Conservation (phyloP, 2,329 filamentous ascomycete species). For the Trematosphaeria pertusa region DNA sequence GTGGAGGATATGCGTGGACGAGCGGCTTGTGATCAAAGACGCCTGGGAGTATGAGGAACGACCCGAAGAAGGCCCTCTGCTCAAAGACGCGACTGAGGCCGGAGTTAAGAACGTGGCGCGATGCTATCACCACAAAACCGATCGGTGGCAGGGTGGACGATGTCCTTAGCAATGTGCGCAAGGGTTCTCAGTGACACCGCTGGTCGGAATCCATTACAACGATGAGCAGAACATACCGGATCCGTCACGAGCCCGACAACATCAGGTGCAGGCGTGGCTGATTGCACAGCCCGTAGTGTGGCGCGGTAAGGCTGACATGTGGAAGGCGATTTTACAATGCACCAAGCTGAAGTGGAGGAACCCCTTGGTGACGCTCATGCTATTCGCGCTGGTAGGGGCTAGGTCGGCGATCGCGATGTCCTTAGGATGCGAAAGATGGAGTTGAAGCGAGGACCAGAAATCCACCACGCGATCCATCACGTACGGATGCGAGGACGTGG, state of each 20-base stretch:
- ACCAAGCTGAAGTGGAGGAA: no score
- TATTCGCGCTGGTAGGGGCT: no score
- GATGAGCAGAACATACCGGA: conserved; percentile 5
- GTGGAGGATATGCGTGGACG: background rate
- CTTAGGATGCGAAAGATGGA: no score
- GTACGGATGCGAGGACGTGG: no score
- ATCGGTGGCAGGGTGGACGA: conserved; percentile 11
- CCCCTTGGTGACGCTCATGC: no score
- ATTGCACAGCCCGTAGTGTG: no score
- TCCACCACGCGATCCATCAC: no score
- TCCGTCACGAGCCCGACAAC: conserved; percentile 8
- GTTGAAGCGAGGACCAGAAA: no score
- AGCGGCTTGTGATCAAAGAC: conserved; percentile 5
- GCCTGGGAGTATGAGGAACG: conserved; percentile 8
- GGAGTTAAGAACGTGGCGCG: conserved; percentile 16
- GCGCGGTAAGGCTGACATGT: no score
- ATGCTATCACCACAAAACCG: conserved; percentile 18
- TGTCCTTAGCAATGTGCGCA: conserved; percentile 12
- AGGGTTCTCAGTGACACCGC: conserved; percentile 9
- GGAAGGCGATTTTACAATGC: no score
- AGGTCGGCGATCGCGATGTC: no score
- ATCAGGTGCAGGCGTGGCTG: no score
- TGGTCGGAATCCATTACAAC: conserved; percentile 11
- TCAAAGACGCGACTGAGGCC: conserved; percentile 10
- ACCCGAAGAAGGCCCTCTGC: conserved; percentile 6